Base-by-base conservation (phyloP, 495 filamentous ascomycete species). In the Aspergillus avenaceus region DNA sequence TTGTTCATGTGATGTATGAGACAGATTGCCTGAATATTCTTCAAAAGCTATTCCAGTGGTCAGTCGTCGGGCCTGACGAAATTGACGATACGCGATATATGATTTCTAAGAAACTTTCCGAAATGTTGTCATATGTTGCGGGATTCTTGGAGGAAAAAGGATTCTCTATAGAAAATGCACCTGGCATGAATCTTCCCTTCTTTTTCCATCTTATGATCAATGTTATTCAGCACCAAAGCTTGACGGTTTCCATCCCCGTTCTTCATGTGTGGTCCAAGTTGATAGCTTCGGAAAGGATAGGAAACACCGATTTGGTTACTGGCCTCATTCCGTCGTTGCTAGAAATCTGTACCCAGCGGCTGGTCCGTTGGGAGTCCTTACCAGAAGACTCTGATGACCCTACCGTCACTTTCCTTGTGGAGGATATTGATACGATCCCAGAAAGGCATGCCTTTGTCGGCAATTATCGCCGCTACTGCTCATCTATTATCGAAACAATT, bases 381-480 rank as follows among this genome's bases (percentile, higher is more conserved):
- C 86, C 90, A 0, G 80, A 87, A 45, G 87, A 95, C 52, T 86
- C 84, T 0, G 81, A 89, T 13, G 83, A 97, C 63, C 80, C 86
- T 7, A 88, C 85, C 12, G 77, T 91, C 24, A 69, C 88, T 28
- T 91, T 96, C 50, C 77, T 99, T 6, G 70, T 88, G 43, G 90
- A 96, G 52, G 93, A 99, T 63, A 88, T 96, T 26, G 95, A 97
- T 64, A 97, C 93, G 0, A 76, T 91, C 25, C 95, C 95, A 1
- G 95, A 99, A 64, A 78, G 88, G 21, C 93, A 99, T 70, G 88
- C 91, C 11, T 99, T 99, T 63, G 78, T 97, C n/a, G 92, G 93
- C 1, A 97, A 97, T 58, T 99, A 97, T 63, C 77, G 91, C 19
- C 81, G 95, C 40, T 97, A 95, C 57, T 93, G 91, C 63, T 81